Base-by-base conservation (phyloP, 2,329 filamentous ascomycete species). In the Didymella pomorum region DNA sequence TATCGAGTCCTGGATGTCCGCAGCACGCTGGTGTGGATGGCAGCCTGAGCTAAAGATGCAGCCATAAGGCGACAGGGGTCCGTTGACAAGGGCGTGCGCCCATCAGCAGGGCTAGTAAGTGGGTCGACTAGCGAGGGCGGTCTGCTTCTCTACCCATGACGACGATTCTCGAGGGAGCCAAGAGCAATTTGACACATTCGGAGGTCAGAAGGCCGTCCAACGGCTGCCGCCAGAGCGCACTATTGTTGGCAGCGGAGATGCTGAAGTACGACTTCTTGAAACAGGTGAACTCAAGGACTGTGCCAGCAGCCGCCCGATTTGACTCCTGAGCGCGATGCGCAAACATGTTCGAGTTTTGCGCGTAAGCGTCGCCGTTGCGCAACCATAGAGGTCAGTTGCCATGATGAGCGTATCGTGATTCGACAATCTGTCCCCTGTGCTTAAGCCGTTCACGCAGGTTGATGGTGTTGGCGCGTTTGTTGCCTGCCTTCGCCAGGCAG, bases 51-150 rank as follows among this genome's bases (percentile, higher is more conserved):
- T 64, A 66, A 56, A 29, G 46, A 61, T 23, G 49, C 46, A 48
- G 33, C 49, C 57, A 46, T 45, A 42, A 35, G 50, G 50, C 49
- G 47, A 42, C 45, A 52, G 56, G 53, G 63, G 62, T 46, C 48
- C 54, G 56, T 58, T 53, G 56, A 50, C 50, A 62, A 26, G 41
- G 58, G 51, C 46, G 35, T 14, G 42, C 47, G 42, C 46, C 51
- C 51, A 58, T 49, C 65, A 61, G 56, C 61, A 67, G 66, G 60
- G 66, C 52, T 47, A 56, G 59, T 41, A 28, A 33, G 56, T 47
- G 62, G 60, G 51, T 48, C 62, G 60, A 37, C 60, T 64, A 65
- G 64, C 62, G 69, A 72, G 67, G 72, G 73, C 71, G 73, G 72
- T 74, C 66, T 71, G 47, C 28, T 43, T 35, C 49, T 51, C 45